Evolutionary conservation across 2,329 filamentous ascomycete genomes (phyloP).

Genomic region (Pseudogymnoascus sp.): DNA sequence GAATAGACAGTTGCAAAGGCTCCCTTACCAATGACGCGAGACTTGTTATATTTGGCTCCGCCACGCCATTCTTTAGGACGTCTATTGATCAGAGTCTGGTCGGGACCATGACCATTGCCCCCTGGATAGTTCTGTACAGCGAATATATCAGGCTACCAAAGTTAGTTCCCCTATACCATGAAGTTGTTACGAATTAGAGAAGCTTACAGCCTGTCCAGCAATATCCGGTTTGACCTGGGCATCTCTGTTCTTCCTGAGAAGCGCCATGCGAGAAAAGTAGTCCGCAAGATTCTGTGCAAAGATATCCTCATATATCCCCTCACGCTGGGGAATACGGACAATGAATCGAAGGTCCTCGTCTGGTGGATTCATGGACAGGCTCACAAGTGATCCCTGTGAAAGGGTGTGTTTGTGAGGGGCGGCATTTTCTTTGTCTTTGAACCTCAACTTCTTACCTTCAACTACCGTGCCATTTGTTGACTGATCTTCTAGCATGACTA

Average conservation of each 20-base stretch:
- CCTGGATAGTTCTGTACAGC: slow-evolving; percentile 1
- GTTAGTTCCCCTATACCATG: neutral
- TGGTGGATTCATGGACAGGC: slow-evolving; percentile 24
- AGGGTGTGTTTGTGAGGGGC: slow-evolving; percentile 28
- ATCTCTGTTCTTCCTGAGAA: neutral
- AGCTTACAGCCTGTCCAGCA: slow-evolving; percentile 8
- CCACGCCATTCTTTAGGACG: slow-evolving; percentile 68
- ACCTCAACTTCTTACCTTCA: slow-evolving; percentile 59
- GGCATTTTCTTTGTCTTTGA: slow-evolving; percentile 39
- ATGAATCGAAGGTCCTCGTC: slow-evolving; percentile 68
- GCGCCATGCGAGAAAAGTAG: slow-evolving; percentile 45
- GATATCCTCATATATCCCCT: slow-evolving; percentile 53
- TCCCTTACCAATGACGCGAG: slow-evolving; percentile 76
- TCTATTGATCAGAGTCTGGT: slow-evolving; percentile 16
- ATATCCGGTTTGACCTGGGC: neutral
- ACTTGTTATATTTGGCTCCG: slow-evolving; percentile 74
- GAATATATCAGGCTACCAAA: slow-evolving; percentile 6
- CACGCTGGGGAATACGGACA: slow-evolving; percentile 72
- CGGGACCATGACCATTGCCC: neutral
- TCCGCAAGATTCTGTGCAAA: slow-evolving; percentile 62
- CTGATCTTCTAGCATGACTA: slow-evolving; percentile 84
- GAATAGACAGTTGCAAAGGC: slow-evolving; percentile 93
- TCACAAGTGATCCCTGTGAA: slow-evolving; percentile 25
- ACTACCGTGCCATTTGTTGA: slow-evolving; percentile 96
- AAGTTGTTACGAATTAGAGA: neutral